Conservation (phyloP, 352 stramenopile genomes). For the Globisporangium paddicum region DNA sequence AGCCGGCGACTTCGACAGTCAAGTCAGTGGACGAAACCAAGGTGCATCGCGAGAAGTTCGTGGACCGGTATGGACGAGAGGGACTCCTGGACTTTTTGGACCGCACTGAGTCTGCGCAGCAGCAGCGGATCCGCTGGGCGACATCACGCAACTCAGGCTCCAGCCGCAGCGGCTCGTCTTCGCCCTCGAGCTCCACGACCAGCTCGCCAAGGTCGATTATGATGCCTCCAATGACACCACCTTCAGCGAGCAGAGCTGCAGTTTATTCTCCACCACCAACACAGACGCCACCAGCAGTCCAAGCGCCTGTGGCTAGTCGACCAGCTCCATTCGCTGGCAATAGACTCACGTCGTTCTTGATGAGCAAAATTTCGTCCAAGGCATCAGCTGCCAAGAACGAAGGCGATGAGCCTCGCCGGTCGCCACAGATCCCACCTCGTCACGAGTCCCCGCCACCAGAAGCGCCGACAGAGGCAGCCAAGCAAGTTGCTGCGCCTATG, state of each 20-base stretch:
- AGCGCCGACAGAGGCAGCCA: neutral
- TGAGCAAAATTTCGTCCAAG: constrained; percentile 21
- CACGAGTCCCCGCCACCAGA: neutral
- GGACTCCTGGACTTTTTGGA: constrained; percentile 47
- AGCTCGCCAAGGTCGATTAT: constrained; percentile 10
- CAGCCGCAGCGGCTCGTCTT: constrained; percentile 15
- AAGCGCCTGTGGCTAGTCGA: neutral
- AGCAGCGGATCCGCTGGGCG: constrained; percentile 19
- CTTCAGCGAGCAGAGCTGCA: constrained; percentile 4
- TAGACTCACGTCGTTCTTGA: constrained; percentile 31
- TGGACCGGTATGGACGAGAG: constrained; percentile 48
- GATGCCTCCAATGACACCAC: neutral
- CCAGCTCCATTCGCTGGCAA: constrained; percentile 19
- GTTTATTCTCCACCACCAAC: neutral
- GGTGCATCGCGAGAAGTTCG: constrained; percentile 39
- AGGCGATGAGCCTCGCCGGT: neutral
- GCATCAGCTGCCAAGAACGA: neutral
- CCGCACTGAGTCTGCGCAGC: constrained; percentile 21
- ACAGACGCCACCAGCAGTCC: neutral
- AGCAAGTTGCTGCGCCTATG: neutral
- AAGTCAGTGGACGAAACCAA: constrained; percentile 49
- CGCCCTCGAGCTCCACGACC: constrained; percentile 17
- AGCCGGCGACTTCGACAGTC: constrained; percentile 26
- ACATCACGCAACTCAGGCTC: constrained; percentile 11
- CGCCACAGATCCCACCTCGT: constrained; percentile 2